These are phyloP conservation scores for Dillenia turbinata DNA, from an alignment of 164 flowering plant species.

Conservation along the genomic window DNA sequence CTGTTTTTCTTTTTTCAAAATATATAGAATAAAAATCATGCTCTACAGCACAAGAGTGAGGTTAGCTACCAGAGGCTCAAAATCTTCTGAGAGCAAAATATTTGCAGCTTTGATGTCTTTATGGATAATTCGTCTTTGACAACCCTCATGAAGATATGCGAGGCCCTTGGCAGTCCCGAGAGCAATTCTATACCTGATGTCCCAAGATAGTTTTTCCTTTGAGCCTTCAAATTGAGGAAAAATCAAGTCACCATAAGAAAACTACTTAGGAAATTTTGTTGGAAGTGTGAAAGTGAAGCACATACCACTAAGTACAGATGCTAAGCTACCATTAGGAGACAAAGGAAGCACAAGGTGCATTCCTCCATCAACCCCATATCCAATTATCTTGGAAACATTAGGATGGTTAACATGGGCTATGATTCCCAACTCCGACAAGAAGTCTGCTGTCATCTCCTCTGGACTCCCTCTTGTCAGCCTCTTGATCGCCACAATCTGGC, in stretches of 20 bases:
- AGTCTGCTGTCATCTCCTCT: constrained; percentile 74
- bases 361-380: constrained; percentile 94
- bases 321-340: constrained; percentile 86
- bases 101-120: constrained; percentile 90
- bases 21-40: too few species aligned
- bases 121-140: constrained; percentile 87
- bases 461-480: constrained; percentile 58
- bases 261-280: background rate
- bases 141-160: constrained; percentile 78
- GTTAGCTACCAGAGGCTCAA: constrained; percentile 71
- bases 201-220: constrained; percentile 63
- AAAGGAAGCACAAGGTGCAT: constrained; percentile 87
- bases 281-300: constrained; percentile 2
- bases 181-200: constrained; percentile 62
- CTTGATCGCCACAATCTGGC: constrained; percentile 75
- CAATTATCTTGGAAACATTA: constrained; percentile 76
- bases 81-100: constrained; percentile 78
- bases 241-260: background rate
- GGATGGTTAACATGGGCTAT: constrained; percentile 89
- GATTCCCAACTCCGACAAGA: constrained; percentile 85
- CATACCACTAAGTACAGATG: constrained; percentile 71
- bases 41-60: too few species aligned
- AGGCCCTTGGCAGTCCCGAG: constrained; percentile 87
- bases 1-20: too few species aligned
- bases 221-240: constrained; percentile 34